Evolutionary conservation across 2,329 filamentous ascomycete genomes (phyloP).

Genomic region (Venturia asperata): DNA sequence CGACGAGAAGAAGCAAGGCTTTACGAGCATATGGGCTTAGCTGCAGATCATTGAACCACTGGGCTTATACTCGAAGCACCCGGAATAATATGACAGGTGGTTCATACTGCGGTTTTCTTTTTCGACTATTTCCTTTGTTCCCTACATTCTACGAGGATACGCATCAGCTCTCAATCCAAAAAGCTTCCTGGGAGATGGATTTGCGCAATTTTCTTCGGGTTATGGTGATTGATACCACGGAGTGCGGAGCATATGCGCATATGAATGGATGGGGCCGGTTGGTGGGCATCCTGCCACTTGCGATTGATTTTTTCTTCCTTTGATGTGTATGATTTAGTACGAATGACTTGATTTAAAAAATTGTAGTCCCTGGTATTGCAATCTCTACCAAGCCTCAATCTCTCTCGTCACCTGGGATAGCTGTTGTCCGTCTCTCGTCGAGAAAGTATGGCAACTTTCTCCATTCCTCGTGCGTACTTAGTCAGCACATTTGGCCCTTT

Average conservation of each 20-base stretch:
- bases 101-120: background rate
- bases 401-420: no score
- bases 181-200: background rate
- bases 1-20: slow-evolving; percentile 36
- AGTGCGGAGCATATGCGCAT: background rate
- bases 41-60: background rate
- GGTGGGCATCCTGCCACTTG: background rate
- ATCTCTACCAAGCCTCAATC: no score
- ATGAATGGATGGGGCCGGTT: background rate
- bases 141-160: background rate
- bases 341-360: background rate
- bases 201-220: slow-evolving; percentile 5
- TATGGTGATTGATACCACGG: slow-evolving; percentile 11
- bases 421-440: no score
- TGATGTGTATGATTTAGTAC: slow-evolving; percentile 11
- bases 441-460: no score
- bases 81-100: background rate
- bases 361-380: background rate
- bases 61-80: background rate
- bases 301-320: slow-evolving; percentile 7
- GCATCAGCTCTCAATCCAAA: slow-evolving; percentile 5
- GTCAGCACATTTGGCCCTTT: background rate
- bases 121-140: background rate
- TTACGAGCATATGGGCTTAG: slow-evolving; percentile 7
- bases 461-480: background rate